Conservation (phyloP, 2,329 filamentous ascomycete species). For the Cryphonectria naterciae region DNA sequence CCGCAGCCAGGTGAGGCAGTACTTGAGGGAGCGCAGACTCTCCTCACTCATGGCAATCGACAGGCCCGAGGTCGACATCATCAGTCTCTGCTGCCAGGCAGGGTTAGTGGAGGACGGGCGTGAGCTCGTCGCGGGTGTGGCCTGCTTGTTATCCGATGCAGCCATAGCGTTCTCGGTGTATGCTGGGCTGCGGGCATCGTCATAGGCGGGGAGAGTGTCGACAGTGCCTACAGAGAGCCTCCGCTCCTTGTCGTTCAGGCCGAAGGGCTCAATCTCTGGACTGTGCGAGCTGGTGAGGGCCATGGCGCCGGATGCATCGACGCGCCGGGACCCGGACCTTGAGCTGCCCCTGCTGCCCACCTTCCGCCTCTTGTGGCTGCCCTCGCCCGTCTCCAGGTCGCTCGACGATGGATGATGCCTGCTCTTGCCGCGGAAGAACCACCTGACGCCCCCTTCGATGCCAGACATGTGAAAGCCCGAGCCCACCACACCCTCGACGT, state of each 20-base stretch:
- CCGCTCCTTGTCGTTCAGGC: conserved; percentile 44
- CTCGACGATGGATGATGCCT: conserved; percentile 57
- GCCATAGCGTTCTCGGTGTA: conserved; percentile 63
- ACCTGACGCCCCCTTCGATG: conserved; percentile 83
- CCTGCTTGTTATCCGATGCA: conserved; percentile 32
- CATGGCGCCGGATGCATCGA: conserved; percentile 30
- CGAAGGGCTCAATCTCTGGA: conserved; percentile 32
- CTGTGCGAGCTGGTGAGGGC: conserved; percentile 29
- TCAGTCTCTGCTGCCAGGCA: conserved; percentile 79
- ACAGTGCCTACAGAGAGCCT: conserved; percentile 69
- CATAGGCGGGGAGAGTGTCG: conserved; percentile 82
- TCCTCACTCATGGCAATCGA: conserved; percentile 91
- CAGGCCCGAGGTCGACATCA: conserved; percentile 88
- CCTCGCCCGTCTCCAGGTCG: conserved; percentile 50
- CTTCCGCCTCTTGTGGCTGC: conserved; percentile 63
- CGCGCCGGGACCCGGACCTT: conserved; percentile 35
- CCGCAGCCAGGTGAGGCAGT: conserved; percentile 78
- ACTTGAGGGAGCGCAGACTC: conserved; percentile 81
- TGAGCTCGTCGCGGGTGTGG: conserved; percentile 37
- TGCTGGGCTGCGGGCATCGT: conserved; percentile 74
- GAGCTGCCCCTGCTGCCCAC: conserved; percentile 49
- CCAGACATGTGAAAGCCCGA: conserved; percentile 84
- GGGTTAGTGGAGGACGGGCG: conserved; percentile 35
- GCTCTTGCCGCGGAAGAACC: conserved; percentile 69
- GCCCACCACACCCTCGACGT: conserved; percentile 86